A percentile compares a stretch with the other conserved stretches of the same genome.
phyloP scores from a whole-genome alignment of 2,329 filamentous ascomycete species.

The Colletotrichum karsti region DNA sequence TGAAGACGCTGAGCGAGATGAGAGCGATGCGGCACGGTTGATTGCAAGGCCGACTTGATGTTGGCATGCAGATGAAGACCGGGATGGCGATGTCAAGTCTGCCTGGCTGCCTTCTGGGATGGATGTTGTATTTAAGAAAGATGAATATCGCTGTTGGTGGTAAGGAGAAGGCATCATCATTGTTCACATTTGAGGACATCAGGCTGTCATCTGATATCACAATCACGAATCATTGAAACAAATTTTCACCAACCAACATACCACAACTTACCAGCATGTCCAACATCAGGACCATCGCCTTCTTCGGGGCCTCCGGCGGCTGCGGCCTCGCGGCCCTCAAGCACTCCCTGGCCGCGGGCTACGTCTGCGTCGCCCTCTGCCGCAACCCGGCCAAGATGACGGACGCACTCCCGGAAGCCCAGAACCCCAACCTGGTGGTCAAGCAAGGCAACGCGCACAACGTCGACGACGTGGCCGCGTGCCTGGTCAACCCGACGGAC shows the following conservation, averaged over 20 bases:
- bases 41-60: neutral
- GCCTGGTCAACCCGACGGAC: slow-evolving; percentile 38
- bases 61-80: neutral
- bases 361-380: slow-evolving; percentile 49
- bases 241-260: too few species aligned
- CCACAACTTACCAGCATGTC: slow-evolving; percentile 9
- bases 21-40: neutral
- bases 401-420: slow-evolving; percentile 37
- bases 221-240: too few species aligned
- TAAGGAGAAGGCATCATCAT: neutral
- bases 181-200: neutral
- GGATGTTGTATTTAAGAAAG: neutral
- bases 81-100: neutral
- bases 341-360: slow-evolving; percentile 43
- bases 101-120: neutral
- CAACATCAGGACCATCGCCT: slow-evolving; percentile 37
- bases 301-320: slow-evolving; percentile 54
- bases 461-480: slow-evolving; percentile 39
- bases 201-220: too few species aligned
- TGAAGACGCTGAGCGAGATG: neutral
- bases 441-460: slow-evolving; percentile 48
- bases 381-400: slow-evolving; percentile 50
- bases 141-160: neutral
- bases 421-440: slow-evolving; percentile 44
- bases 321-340: slow-evolving; percentile 48